phyloP scores from a whole-genome alignment of 2,329 filamentous ascomycete genomes.

The Diplodia scrobiculata region DNA sequence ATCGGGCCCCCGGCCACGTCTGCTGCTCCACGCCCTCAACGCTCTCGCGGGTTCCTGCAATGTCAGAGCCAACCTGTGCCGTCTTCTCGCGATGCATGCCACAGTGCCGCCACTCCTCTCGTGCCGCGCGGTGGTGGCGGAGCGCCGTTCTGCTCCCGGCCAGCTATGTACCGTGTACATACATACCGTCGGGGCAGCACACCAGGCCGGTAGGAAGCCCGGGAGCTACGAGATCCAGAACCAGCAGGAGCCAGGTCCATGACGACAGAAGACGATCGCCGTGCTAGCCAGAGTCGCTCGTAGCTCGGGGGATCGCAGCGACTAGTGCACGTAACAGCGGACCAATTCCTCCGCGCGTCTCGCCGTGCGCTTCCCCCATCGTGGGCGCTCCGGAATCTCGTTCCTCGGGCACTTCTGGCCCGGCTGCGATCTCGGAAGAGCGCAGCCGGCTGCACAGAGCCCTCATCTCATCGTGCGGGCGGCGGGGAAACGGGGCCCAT shows the following conservation, averaged over 20 bases:
- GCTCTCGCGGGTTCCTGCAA: slow-evolving; percentile 24
- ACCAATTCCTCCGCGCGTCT: slow-evolving; percentile 1
- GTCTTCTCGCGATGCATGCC: slow-evolving; percentile 23
- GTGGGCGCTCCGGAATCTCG: slow-evolving; percentile 3
- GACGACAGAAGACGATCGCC: slow-evolving; percentile 12
- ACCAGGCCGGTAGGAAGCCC: not conserved
- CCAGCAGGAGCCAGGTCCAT: slow-evolving; percentile 2
- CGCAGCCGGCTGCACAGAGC: slow-evolving; percentile 11
- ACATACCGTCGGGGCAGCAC: not conserved
- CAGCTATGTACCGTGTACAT: not conserved
- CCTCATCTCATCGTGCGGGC: slow-evolving; percentile 6
- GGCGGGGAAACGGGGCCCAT: slow-evolving; percentile 15
- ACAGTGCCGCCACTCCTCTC: not conserved
- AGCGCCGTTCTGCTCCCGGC: not conserved
- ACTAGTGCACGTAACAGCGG: slow-evolving; percentile 12
- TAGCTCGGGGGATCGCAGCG: slow-evolving; percentile 9
- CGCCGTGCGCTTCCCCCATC: not conserved
- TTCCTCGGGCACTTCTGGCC: slow-evolving; percentile 20
- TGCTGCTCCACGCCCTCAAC: slow-evolving; percentile 5
- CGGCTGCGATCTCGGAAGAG: slow-evolving; percentile 4
- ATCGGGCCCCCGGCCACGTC: slow-evolving; percentile 5
- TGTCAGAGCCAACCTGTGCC: slow-evolving; percentile 15
- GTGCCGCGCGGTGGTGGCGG: slow-evolving; percentile 16
- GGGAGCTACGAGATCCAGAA: not conserved
- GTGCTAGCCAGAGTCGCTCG: slow-evolving; percentile 17